These are phyloP conservation scores for Dionaea muscipula DNA, from an alignment of 179 eudicot genomes.

Conservation along the genomic window DNA sequence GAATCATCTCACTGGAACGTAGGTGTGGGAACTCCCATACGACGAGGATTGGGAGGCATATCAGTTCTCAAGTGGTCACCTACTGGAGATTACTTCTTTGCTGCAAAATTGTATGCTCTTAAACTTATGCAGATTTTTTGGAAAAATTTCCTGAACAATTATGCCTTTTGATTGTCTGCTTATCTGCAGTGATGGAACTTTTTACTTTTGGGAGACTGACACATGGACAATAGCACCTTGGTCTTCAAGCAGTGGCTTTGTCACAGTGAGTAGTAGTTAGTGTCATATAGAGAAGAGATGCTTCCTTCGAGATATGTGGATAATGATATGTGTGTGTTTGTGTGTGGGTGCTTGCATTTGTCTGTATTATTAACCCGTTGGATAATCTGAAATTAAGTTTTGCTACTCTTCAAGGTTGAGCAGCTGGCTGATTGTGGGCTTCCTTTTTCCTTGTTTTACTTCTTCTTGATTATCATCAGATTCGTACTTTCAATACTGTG, in stretches of 20 bases:
- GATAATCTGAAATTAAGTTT: too few relatives aligned
- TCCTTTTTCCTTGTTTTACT: too few relatives aligned
- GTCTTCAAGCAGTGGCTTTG: slow-evolving; percentile 83
- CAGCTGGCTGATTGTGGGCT: too few relatives aligned
- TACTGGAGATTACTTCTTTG: slow-evolving; percentile 80
- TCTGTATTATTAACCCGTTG: too few relatives aligned
- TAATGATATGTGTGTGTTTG: too few relatives aligned
- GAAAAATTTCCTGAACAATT: slow-evolving; percentile 1
- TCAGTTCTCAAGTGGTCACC: slow-evolving; percentile 89
- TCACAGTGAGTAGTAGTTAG: slow-evolving; percentile 47
- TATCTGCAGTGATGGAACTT: slow-evolving; percentile 76
- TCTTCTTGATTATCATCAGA: not conserved
- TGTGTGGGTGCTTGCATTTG: too few relatives aligned
- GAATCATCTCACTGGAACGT: too few relatives aligned
- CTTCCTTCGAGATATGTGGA: too few relatives aligned
- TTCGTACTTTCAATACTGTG: not conserved
- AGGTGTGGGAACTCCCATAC: slow-evolving; percentile 88
- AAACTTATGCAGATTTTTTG: slow-evolving; percentile 9
- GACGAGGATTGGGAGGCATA: slow-evolving; percentile 89
- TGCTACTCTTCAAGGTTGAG: too few relatives aligned
- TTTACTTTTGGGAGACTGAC: slow-evolving; percentile 92
- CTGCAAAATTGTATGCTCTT: slow-evolving; percentile 75
- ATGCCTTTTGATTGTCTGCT: slow-evolving; percentile 6
- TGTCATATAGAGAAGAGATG: not conserved
- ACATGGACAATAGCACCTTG: slow-evolving; percentile 93